A percentile compares a stretch with the other conserved stretches of the same genome.
phyloP scores from a whole-genome alignment of 2,329 filamentous ascomycete species.

The Camillea tinctor region DNA sequence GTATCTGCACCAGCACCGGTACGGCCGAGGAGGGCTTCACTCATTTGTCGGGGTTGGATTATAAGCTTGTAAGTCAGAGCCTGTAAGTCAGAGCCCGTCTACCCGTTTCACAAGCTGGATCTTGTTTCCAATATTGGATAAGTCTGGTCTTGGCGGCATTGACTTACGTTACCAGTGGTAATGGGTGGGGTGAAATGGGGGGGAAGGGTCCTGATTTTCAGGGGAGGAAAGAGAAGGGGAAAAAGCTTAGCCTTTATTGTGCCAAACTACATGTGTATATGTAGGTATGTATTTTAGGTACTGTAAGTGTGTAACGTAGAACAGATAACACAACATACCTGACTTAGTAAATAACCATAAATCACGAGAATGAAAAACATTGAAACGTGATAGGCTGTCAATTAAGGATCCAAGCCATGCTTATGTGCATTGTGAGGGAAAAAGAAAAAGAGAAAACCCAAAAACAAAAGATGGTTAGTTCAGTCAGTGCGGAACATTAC shows the following conservation, averaged over 20 bases:
- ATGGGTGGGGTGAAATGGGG: not conserved
- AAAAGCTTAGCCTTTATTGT: not conserved
- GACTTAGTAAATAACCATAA: too few species aligned
- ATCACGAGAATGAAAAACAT: too few species aligned
- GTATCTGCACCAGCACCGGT: too few species aligned
- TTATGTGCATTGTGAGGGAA: too few species aligned
- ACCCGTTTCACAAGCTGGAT: not conserved
- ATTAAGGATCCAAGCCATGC: not conserved
- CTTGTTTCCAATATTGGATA: not conserved
- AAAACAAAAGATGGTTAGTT: too few species aligned
- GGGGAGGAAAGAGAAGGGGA: not conserved
- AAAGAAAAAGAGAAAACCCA: not conserved
- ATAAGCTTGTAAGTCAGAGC: too few species aligned
- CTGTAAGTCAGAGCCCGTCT: too few species aligned
- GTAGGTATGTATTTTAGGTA: too few species aligned
- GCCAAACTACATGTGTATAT: not conserved
- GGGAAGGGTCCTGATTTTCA: not conserved
- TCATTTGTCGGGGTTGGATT: not conserved
- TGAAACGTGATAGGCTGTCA: not conserved
- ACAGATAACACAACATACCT: too few species aligned
- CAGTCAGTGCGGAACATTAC: not conserved
- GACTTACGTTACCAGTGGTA: not conserved
- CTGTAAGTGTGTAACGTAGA: too few species aligned
- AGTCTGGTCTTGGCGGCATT: not conserved
- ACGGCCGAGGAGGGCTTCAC: not conserved